Evolutionary conservation across 306 rosid genomes (phyloP), one percentile per base, ranked within the genome.

Genomic region (Fagus crenata): DNA sequence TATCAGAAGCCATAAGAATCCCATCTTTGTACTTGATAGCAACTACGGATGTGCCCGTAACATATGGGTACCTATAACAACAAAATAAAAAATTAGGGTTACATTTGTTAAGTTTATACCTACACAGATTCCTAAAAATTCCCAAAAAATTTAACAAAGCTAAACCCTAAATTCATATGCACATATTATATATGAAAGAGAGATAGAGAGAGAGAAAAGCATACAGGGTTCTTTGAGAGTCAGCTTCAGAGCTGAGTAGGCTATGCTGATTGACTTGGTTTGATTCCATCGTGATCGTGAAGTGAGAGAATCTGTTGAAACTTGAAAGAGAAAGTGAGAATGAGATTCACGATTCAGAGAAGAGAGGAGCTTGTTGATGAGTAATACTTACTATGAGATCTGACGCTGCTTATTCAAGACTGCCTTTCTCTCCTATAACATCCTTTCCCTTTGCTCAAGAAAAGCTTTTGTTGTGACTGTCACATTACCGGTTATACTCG

Each of bases 11-110:
- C 99, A 95, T 90, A 37, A 95, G 87, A 84, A 95, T 87, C 49
- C 96, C 99, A 92, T 95, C 97, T 82, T 91, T 95, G 89, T 87
- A 95, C 79, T 95, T 95, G 83, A 95, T 75, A 63, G 97, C 97
- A 53, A 95, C 93, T 0, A 95, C 97, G 22, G 99, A 95, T 14
- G 97, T 85, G 35, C 99, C 97, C 31, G 97, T 95, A 7, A 95
- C 99, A 77, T 89, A 95, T 0, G 99, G 99, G 78, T 92, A 89
- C 87, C 97, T 95, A 72, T 6, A 65, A 14, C 28, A 72, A 75
- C 12, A 11, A 68, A 36, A 36, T 36, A 36, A 79, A 35, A 49
- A 43, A 53, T 71, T 74, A 75, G 8, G 82, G 78, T 72, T 65
- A 12, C 31, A 35, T 60, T 2, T 0, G 4, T 51, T 7, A 39